These are phyloP conservation scores for Backusella liffmaniae DNA, from an alignment of 192 early-diverging fungal species.

Conservation along the genomic window DNA sequence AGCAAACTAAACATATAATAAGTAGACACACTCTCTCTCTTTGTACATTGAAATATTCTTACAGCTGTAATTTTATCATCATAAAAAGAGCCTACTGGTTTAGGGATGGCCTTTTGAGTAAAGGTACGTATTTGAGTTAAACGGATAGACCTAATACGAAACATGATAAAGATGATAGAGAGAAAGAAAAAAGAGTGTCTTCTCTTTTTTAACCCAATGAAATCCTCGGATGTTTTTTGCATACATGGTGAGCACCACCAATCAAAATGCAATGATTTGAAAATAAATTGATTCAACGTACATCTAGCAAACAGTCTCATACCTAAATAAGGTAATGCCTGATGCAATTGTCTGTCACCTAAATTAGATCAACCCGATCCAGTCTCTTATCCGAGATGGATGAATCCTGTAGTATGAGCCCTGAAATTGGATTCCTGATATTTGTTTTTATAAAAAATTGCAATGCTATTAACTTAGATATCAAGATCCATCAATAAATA, in stretches of 20 bases:
- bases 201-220: background rate
- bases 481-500: too few relatives aligned
- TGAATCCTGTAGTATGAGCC: too few relatives aligned
- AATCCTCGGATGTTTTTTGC: background rate
- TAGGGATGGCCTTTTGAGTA: background rate
- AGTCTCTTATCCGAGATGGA: too few relatives aligned
- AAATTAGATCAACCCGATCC: too few relatives aligned
- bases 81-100: background rate
- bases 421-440: too few relatives aligned
- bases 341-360: too few relatives aligned
- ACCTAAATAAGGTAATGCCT: too few relatives aligned
- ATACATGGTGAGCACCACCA: background rate
- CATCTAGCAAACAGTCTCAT: too few relatives aligned
- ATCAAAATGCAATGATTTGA: background rate
- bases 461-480: too few relatives aligned
- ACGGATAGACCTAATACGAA: background rate
- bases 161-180: background rate
- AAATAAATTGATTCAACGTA: too few relatives aligned
- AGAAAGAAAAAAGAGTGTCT: background rate
- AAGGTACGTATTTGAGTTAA: background rate
- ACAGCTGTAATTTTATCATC: constrained; percentile 20
- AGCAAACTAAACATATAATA: constrained; percentile 44
- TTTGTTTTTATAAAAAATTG: too few relatives aligned
- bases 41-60: background rate
- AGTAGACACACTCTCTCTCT: too few relatives aligned